Conservation (phyloP, 2,329 filamentous ascomycete genomes). For the Colletotrichum spaethianum region DNA sequence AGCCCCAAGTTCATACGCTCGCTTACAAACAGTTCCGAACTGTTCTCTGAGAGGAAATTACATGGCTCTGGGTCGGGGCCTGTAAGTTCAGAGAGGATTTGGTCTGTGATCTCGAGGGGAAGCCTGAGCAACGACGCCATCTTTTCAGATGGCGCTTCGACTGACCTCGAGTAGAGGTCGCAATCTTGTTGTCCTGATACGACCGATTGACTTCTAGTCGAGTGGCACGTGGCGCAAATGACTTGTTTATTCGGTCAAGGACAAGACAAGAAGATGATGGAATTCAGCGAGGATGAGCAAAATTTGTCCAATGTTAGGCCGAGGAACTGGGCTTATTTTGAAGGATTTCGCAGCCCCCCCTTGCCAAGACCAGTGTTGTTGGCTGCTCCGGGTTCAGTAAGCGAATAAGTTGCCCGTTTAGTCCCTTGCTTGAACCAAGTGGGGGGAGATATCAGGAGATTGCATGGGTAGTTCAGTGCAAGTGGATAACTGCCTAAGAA, state of each 20-base stretch:
- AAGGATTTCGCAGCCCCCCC: conserved; percentile 9
- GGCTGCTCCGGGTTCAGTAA: not conserved
- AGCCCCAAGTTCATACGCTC: not conserved
- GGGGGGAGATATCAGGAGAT: not conserved
- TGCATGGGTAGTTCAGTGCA: not conserved
- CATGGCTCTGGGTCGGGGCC: not conserved
- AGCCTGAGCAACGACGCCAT: conserved; percentile 28
- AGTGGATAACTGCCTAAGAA: not conserved
- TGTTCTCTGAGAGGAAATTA: not conserved
- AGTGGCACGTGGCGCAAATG: not conserved
- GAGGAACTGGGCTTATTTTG: not conserved
- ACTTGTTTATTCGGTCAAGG: not conserved
- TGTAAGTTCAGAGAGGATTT: conserved; percentile 9
- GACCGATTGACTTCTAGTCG: not conserved
- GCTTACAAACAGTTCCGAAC: not conserved
- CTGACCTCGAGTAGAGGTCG: not conserved
- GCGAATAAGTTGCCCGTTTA: not conserved
- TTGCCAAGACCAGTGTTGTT: conserved; percentile 15
- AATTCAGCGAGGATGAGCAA: not conserved
- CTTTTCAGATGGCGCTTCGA: too few species aligned
- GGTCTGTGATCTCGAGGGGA: conserved; percentile 26
- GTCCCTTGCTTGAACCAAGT: not conserved
- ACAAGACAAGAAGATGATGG: not conserved
- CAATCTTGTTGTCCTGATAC: too few species aligned
- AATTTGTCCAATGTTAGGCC: not conserved